Evolutionary conservation across 805 yeast species (phyloP).

Genomic region (Nematodospora valgi): DNA sequence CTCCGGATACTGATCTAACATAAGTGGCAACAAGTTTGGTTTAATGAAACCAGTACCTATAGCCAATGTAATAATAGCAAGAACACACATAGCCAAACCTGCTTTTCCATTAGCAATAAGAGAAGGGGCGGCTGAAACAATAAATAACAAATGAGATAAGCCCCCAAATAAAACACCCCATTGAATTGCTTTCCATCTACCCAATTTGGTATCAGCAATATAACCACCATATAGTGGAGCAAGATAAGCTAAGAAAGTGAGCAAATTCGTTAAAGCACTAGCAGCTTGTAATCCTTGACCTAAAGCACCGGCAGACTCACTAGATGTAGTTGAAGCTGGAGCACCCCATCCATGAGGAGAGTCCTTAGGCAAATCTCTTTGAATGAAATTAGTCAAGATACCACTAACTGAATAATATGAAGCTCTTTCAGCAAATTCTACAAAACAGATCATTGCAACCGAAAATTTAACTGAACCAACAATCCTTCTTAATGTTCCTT

Average conservation of each 20-base stretch:
- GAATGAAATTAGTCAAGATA: conserved; percentile 46
- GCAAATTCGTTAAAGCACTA: conserved; percentile 44
- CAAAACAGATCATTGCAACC: conserved; percentile 48
- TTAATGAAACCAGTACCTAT: conserved; percentile 53
- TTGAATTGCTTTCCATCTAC: conserved; percentile 48
- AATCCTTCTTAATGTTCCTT: conserved; percentile 26
- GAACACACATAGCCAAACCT: conserved; percentile 38
- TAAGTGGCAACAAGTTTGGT: conserved; percentile 48
- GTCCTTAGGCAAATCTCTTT: conserved; percentile 49
- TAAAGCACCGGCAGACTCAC: conserved; percentile 49
- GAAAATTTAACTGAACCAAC: conserved; percentile 48
- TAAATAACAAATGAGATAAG: conserved; percentile 45
- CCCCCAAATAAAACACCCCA: conserved; percentile 47
- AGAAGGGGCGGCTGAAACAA: conserved; percentile 46
- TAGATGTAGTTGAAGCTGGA: conserved; percentile 26
- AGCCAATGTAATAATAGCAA: conserved; percentile 39
- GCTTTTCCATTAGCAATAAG: conserved; percentile 35
- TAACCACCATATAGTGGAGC: conserved; percentile 53
- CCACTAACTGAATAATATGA: conserved; percentile 48
- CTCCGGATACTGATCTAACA: conserved; percentile 50
- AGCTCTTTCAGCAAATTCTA: conserved; percentile 55
- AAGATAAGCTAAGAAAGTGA: conserved; percentile 48
- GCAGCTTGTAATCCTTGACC: conserved; percentile 44
- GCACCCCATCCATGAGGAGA: conserved; percentile 39
- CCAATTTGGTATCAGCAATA: conserved; percentile 46